Evolutionary conservation across 2,329 filamentous ascomycete genomes (phyloP).

Genomic region (Huntiella savannae): DNA sequence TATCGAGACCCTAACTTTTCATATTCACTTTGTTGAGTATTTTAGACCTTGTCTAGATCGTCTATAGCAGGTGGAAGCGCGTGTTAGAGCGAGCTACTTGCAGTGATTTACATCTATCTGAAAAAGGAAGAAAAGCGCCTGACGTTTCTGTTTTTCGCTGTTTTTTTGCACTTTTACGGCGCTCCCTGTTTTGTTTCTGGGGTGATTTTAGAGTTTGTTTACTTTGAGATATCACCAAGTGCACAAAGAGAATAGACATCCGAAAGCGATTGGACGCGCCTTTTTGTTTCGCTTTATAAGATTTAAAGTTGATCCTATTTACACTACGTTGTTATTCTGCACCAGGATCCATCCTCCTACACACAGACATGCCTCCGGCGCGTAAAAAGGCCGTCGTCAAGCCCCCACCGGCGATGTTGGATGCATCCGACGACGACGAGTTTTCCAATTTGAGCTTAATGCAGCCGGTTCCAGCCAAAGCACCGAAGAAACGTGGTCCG

Average conservation of each 20-base stretch:
- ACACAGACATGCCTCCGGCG: slow-evolving; percentile 5
- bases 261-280: neutral
- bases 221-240: neutral
- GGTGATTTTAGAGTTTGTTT: slow-evolving; percentile 1
- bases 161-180: too few relatives aligned
- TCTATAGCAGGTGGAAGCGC: too few relatives aligned
- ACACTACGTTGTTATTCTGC: neutral
- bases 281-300: neutral
- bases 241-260: neutral
- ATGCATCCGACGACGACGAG: slow-evolving; percentile 6
- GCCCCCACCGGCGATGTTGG: neutral
- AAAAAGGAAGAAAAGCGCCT: too few relatives aligned
- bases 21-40: too few relatives aligned
- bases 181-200: neutral
- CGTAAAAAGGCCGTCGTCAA: slow-evolving; percentile 3
- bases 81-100: too few relatives aligned
- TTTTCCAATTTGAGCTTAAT: slow-evolving; percentile 7
- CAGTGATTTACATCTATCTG: too few relatives aligned
- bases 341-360: neutral
- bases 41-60: too few relatives aligned
- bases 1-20: too few relatives aligned
- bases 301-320: neutral
- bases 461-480: neutral
- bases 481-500: neutral
- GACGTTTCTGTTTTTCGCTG: too few relatives aligned